A percentile compares a stretch with the other conserved stretches of the same genome.
phyloP scores from a whole-genome alignment of 1,284 basidiomycete genomes.

The Clitocybe nebularis region DNA sequence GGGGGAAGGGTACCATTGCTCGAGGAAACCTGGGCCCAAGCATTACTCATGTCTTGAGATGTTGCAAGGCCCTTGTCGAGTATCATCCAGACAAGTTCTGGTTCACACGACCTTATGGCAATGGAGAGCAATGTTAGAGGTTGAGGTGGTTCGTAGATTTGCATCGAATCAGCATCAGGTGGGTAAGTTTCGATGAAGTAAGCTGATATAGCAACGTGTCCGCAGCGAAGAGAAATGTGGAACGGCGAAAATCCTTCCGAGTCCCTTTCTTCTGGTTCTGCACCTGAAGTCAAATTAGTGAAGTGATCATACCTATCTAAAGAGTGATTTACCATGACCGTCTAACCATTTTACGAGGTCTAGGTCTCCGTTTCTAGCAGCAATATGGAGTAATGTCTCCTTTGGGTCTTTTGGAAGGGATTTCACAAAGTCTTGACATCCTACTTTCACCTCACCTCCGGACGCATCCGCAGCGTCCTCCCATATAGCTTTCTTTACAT shows the following conservation, averaged over 20 bases:
- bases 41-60: constrained; percentile 42
- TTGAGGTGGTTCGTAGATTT: constrained; percentile 42
- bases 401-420: constrained; percentile 45
- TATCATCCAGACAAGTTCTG: constrained; percentile 58
- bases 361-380: constrained; percentile 46
- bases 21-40: constrained; percentile 47
- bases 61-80: constrained; percentile 53
- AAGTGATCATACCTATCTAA: constrained; percentile 14
- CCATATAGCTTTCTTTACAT: constrained; percentile 62
- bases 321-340: constrained; percentile 49
- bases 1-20: constrained; percentile 25
- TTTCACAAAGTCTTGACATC: constrained; percentile 50
- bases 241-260: constrained; percentile 54
- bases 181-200: constrained; percentile 58
- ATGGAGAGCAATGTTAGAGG: constrained; percentile 46
- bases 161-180: constrained; percentile 45
- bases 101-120: constrained; percentile 53
- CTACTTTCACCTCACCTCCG: constrained; percentile 60
- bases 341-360: constrained; percentile 65
- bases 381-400: constrained; percentile 69
- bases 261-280: constrained; percentile 67
- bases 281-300: constrained; percentile 42
- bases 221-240: constrained; percentile 57
- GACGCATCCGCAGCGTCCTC: constrained; percentile 66
- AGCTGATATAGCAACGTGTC: constrained; percentile 44